phyloP scores from a whole-genome alignment of 805 yeast species.

The Candida xiaguanensis region DNA sequence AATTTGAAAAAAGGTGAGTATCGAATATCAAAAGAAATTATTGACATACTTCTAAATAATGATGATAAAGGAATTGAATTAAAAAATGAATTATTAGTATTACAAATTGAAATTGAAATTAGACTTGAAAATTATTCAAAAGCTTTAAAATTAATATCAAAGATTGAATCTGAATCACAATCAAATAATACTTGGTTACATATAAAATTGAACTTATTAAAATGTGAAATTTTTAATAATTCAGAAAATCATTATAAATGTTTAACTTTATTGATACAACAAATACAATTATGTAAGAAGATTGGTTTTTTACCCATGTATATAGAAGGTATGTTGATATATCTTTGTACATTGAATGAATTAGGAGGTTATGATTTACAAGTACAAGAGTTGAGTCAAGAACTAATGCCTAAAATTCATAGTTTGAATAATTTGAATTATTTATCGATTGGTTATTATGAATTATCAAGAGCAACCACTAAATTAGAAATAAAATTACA shows the following conservation, averaged over 20 bases:
- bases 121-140: conserved; percentile 27
- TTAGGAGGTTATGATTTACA: conserved; percentile 36
- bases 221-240: conserved; percentile 40
- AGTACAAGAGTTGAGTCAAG: conserved; percentile 34
- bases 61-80: conserved; percentile 29
- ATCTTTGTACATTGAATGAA: conserved; percentile 43
- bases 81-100: conserved; percentile 21
- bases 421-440: conserved; percentile 37
- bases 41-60: conserved; percentile 27
- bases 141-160: conserved; percentile 23
- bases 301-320: conserved; percentile 44
- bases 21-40: conserved; percentile 29
- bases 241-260: conserved; percentile 48
- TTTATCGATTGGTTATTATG: conserved; percentile 32
- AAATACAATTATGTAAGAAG: conserved; percentile 44
- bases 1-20: conserved; percentile 37
- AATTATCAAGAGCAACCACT: conserved; percentile 19
- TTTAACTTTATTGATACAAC: conserved; percentile 46
- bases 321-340: conserved; percentile 44
- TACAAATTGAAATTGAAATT: conserved; percentile 28
- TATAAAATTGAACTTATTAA: conserved; percentile 45
- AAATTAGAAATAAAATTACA: neutral
- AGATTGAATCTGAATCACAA: conserved; percentile 10
- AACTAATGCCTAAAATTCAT: conserved; percentile 43
- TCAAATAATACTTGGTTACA: conserved; percentile 38